Conservation (phyloP, 2,329 filamentous ascomycete species). For the Pestalotiopsis sp. region DNA sequence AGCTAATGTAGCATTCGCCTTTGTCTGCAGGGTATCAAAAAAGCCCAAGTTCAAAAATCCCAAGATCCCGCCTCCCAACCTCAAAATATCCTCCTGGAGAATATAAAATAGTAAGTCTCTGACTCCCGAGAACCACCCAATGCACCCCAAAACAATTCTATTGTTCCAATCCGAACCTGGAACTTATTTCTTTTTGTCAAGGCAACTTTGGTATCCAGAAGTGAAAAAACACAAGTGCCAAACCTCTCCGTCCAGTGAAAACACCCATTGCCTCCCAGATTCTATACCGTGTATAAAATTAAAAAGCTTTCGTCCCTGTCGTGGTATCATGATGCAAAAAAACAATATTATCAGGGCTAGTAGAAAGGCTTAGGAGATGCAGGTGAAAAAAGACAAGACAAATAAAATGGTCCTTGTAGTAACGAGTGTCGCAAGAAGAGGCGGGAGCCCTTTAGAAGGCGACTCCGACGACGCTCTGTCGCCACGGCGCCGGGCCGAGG, state of each 20-base stretch:
- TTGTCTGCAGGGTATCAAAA: background rate
- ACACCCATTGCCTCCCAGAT: background rate
- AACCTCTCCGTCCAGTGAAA: background rate
- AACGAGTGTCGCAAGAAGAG: background rate
- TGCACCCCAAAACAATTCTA: background rate
- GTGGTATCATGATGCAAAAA: slow-evolving; percentile 15
- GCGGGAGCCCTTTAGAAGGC: slow-evolving; percentile 3
- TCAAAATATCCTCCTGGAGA: background rate
- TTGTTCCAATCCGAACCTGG: background rate
- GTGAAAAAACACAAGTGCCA: background rate
- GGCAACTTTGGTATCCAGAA: background rate
- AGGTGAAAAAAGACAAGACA: background rate
- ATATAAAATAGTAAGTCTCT: background rate
- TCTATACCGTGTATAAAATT: slow-evolving; percentile 5
- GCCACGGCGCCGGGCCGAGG: slow-evolving; percentile 17
- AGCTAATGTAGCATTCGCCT: background rate
- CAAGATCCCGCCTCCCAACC: background rate
- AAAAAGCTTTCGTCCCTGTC: background rate
- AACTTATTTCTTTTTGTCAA: background rate
- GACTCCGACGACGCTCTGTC: slow-evolving; percentile 12
- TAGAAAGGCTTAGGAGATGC: background rate
- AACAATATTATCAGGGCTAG: background rate
- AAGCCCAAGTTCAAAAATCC: background rate
- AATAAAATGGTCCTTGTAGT: background rate
- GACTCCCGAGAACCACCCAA: background rate